Base-by-base conservation (phyloP, 1,139 yeast species). In the Magnusiomyces paraingens region DNA sequence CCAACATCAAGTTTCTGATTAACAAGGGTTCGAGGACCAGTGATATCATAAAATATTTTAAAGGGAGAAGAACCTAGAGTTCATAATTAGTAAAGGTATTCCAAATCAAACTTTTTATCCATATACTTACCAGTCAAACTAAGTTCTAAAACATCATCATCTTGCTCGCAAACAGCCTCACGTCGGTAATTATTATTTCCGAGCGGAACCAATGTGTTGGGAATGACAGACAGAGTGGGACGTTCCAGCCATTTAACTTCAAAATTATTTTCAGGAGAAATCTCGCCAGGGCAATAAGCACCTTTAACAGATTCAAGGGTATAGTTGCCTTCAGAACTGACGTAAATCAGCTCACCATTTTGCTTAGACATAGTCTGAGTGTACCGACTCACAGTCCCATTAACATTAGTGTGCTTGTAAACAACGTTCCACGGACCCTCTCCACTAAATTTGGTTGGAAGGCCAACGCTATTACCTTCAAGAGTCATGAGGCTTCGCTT, bases 221-320 rank as follows among this genome's bases (percentile, higher is more conserved):
- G 64, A 42, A 42, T n/a, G 4, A 79, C 64, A 1, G 68, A 59
- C 50, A 80, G 66, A 1, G 66, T 64, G 15, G 98, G 98, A 59
- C 77, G 81, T 4, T 79, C 77, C 49, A 81, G 70, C 62, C 67
- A 66, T 1, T 62, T 47, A 15, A 66, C 56, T 12, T 59, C 61
- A 49, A 66, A 62, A 12, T 49, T 50, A 47, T 55, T 58, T 2
- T 55, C 54, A n/a, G 55, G 58, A 1, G 61, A 63, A 17, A 87
- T 74, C 6, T 66, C 69, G 35, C 97, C 97, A 1, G 75, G 72
- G 66, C 98, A 91, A 15, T 80, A 82, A 11, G 80, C 81, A 65
- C 86, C 94, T 17, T 66, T 71, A 52, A 85, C 83, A 0, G 79
- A 73, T n/a, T 72, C 62, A 45, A 91, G 69, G 35, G 73, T 73